Evolutionary conservation across 495 filamentous ascomycete species (phyloP), one percentile per base, ranked within the genome.

Genomic region (Pyrenula aspistea): DNA sequence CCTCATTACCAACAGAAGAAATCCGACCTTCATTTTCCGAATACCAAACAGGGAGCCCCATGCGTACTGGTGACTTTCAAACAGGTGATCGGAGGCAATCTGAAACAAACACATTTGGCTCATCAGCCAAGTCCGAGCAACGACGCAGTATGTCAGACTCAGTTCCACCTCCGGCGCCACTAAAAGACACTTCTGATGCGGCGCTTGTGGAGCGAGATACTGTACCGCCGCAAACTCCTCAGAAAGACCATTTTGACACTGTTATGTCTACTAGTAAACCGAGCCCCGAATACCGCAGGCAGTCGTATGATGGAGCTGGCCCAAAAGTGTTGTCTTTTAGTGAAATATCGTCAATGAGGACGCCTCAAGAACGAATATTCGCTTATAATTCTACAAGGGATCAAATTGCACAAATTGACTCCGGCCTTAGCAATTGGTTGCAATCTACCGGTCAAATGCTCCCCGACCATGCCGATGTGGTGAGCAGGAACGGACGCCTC

Each of bases 371-470:
- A 47, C 82, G 89, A 22, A 84, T 90, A 51, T 68, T 74, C 36
- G 80, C 81, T 1, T 93, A 83, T 64, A 77, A 89, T 59, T 78
- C 81, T 31, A 85, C 86, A 0, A 77, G 88, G 52, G 69, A 75
- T 15, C 83, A 88, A 55, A 89, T 88, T 59, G 84, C 86, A 1
- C 68, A 74, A 10, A 77, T 85, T 55, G 80, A 95, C 55, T 84
- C 84, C 8, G 89, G 91, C 2, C 69, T 96, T 11, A 68, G 71
- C n/a, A 71, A 84, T 53, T 96, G 91, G 91, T 69, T 95, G 53
- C 58, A 71, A 20, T 60, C 72, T 3, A 81, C 71, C 0, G 55
- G 76, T 11, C 69, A 72, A 11, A 64, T 68, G 25, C 69, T 80
- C 49, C 79, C 82, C 0, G 80, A 85, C 53, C 68, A 81, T 65